phyloP scores from a whole-genome alignment of 257 asterid genomes.

The Ilex asprella region DNA sequence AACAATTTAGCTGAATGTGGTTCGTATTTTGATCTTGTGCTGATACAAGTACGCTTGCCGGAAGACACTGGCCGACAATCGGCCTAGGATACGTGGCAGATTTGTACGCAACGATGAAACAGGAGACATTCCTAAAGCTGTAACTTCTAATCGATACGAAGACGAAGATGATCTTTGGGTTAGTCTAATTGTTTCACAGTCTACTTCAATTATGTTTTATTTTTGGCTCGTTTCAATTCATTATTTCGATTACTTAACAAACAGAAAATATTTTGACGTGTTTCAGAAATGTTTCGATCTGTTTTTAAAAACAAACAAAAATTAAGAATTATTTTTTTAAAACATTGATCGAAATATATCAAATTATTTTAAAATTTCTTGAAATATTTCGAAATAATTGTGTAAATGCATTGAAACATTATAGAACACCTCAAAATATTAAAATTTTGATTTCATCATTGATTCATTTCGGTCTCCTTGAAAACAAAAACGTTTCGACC shows the following conservation, averaged over 20 bases:
- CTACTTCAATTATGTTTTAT: neutral
- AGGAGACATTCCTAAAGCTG: slow-evolving; percentile 58
- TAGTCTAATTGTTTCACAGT: slow-evolving; percentile 21
- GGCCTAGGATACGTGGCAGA: slow-evolving; percentile 85
- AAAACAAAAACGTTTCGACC: too few relatives aligned
- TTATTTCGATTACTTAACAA: too few relatives aligned
- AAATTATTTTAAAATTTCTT: too few relatives aligned
- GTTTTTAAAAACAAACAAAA: neutral
- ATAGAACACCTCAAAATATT: too few relatives aligned
- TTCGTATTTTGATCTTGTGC: neutral
- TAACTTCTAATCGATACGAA: slow-evolving; percentile 44
- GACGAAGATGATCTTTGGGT: slow-evolving; percentile 78
- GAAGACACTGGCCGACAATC: slow-evolving; percentile 78
- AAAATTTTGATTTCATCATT: too few relatives aligned
- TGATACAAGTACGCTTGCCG: slow-evolving; percentile 64
- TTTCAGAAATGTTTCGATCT: too few relatives aligned
- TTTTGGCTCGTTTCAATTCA: neutral
- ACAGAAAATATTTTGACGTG: neutral
- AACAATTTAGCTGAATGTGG: neutral
- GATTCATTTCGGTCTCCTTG: too few relatives aligned
- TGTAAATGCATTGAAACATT: too few relatives aligned
- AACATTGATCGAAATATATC: too few relatives aligned
- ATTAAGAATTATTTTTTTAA: too few relatives aligned
- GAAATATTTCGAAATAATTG: too few relatives aligned
- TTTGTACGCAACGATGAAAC: slow-evolving; percentile 77